Evolutionary conservation across 2,329 filamentous ascomycete genomes (phyloP).

Genomic region (Penicillium sp.): DNA sequence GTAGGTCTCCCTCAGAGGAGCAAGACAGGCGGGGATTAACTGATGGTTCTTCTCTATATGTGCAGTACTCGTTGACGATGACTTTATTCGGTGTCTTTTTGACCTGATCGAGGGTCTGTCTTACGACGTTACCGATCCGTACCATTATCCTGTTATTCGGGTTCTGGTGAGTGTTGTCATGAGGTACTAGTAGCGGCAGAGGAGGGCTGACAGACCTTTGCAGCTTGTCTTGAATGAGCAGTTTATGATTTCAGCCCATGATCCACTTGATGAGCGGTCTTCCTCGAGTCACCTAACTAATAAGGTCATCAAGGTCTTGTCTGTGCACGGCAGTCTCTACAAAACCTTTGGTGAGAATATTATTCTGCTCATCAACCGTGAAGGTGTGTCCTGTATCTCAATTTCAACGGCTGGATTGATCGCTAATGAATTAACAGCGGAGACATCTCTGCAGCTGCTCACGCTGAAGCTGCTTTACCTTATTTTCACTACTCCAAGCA

Average conservation of each 20-base stretch:
- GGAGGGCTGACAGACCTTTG: background rate
- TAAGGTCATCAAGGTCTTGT: slow-evolving; percentile 86
- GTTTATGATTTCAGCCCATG: slow-evolving; percentile 78
- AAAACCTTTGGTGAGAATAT: slow-evolving; percentile 98
- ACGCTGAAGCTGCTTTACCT: slow-evolving; percentile 95
- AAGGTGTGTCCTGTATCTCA: slow-evolving; percentile 52
- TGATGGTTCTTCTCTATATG: background rate
- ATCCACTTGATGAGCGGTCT: slow-evolving; percentile 43
- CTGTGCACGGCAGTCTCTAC: slow-evolving; percentile 72
- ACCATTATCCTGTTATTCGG: slow-evolving; percentile 91
- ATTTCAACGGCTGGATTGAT: background rate
- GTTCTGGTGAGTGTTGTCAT: slow-evolving; percentile 66
- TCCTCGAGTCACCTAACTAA: slow-evolving; percentile 69
- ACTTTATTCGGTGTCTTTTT: slow-evolving; percentile 80
- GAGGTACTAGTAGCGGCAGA: background rate
- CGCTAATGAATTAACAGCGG: slow-evolving; percentile 48
- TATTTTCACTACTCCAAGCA: slow-evolving; percentile 85
- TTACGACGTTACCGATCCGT: slow-evolving; percentile 84
- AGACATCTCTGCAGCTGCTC: slow-evolving; percentile 90
- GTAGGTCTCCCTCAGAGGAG: slow-evolving; percentile 46
- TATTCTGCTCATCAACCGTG: slow-evolving; percentile 89
- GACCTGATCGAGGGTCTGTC: slow-evolving; percentile 83
- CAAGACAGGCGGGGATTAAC: background rate
- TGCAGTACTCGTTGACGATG: slow-evolving; percentile 63
- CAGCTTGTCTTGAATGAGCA: slow-evolving; percentile 96